Conservation (phyloP, 1,284 basidiomycete genomes). For the Mixia osmundae region DNA sequence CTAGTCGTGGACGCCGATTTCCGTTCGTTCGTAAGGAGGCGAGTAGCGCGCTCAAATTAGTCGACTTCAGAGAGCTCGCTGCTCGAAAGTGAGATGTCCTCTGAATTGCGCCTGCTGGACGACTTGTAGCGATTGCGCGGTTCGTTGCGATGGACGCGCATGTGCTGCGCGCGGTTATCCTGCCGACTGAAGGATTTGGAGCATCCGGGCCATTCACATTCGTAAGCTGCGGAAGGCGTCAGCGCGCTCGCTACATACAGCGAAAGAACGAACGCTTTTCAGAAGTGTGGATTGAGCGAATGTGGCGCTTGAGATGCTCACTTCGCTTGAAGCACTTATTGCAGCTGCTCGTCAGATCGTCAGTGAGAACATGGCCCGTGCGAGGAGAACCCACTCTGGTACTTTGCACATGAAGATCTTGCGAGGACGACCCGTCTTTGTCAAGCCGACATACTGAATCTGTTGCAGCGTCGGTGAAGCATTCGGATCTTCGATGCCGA, state of each 20-base stretch:
- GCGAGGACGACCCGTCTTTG: slow-evolving; percentile 16
- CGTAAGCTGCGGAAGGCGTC: slow-evolving; percentile 32
- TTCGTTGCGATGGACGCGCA: background rate
- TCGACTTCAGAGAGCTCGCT: too few species aligned
- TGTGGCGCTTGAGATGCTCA: slow-evolving; percentile 54
- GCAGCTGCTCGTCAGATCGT: too few species aligned
- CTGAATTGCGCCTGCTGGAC: too few species aligned
- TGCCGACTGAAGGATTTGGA: slow-evolving; percentile 60
- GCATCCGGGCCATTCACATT: slow-evolving; percentile 48
- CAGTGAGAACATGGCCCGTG: slow-evolving; percentile 11
- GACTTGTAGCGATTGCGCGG: too few species aligned
- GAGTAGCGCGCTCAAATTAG: too few species aligned
- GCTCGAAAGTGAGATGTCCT: too few species aligned
- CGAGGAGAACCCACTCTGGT: background rate
- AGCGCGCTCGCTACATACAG: background rate
- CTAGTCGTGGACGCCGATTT: too few species aligned
- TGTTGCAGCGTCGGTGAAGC: slow-evolving; percentile 8
- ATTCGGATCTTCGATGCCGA: slow-evolving; percentile 7
- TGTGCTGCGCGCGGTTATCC: slow-evolving; percentile 37
- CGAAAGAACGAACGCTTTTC: slow-evolving; percentile 40
- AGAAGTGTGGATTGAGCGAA: slow-evolving; percentile 51
- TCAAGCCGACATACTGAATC: slow-evolving; percentile 12
- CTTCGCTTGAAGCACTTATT: slow-evolving; percentile 49
- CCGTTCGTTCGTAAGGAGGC: too few species aligned
- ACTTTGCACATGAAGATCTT: slow-evolving; percentile 15